A percentile compares a stretch with the other conserved stretches of the same genome.
phyloP scores from a whole-genome alignment of 257 asterid genomes.

The Solanum chiquidenum region DNA sequence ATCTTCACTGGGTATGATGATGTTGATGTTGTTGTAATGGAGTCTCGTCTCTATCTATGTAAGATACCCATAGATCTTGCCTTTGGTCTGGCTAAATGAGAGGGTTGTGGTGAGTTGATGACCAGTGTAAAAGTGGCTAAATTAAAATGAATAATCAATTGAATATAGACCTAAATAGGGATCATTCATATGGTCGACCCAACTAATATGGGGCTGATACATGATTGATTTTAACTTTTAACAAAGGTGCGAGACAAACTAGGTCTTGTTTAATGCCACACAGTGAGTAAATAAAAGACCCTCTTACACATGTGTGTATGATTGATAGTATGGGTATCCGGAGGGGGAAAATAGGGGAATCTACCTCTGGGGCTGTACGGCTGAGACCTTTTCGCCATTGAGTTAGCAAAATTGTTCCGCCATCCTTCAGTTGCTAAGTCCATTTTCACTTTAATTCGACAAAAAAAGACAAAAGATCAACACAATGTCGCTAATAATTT shows the following conservation, averaged over 20 bases:
- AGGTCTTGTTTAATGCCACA: background rate
- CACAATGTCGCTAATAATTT: background rate
- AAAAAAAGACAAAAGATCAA: background rate
- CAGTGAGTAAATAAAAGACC: background rate
- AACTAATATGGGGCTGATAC: background rate
- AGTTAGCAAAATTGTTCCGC: constrained; percentile 12
- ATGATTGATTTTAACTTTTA: background rate
- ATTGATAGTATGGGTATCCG: background rate
- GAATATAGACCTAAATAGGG: background rate
- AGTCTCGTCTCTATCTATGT: background rate
- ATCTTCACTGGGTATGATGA: background rate
- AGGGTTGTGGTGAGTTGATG: background rate
- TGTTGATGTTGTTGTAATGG: background rate
- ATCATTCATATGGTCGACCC: background rate
- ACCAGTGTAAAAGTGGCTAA: background rate
- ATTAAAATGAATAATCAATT: background rate
- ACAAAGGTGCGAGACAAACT: background rate
- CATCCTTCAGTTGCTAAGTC: constrained; percentile 25
- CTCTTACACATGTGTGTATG: background rate
- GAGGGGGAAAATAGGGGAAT: background rate
- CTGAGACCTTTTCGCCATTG: constrained; percentile 33
- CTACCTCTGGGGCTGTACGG: constrained; percentile 33
- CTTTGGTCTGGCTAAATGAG: background rate
- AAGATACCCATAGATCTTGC: background rate
- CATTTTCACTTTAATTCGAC: constrained; percentile 25